Percentiles rank a stretch among this genome's conserved stretches.
Evolutionary conservation across 2,329 filamentous ascomycete genomes (phyloP).

Genomic region (Rhynchosporium agropyri): DNA sequence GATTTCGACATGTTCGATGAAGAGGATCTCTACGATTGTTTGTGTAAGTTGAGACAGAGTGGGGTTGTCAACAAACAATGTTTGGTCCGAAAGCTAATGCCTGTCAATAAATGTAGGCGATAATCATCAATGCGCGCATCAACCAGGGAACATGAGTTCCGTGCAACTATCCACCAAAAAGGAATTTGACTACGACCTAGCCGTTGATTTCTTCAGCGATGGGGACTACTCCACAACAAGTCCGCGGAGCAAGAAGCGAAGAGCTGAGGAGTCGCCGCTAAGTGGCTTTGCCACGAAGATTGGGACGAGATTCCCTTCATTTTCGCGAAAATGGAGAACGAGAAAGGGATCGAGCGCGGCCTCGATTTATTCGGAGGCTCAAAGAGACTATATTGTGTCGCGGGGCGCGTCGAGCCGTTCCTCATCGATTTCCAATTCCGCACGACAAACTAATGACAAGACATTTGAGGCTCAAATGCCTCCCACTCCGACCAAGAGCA

Average conservation of each 20-base stretch:
- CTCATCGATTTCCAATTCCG: constrained; percentile 71
- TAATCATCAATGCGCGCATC: constrained; percentile 60
- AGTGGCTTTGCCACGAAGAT: constrained; percentile 66
- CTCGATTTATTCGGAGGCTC: constrained; percentile 32
- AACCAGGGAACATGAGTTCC: constrained; percentile 44
- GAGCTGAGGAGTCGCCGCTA: constrained; percentile 61
- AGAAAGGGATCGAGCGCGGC: constrained; percentile 46
- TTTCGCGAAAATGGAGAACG: constrained; percentile 57
- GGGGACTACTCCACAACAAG: constrained; percentile 54
- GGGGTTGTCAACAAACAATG: constrained; percentile 23
- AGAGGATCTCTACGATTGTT: constrained; percentile 64
- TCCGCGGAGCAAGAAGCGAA: constrained; percentile 58
- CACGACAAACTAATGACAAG: constrained; percentile 50
- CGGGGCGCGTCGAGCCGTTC: constrained; percentile 73
- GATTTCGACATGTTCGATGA: constrained; percentile 53
- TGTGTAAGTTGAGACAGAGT: constrained; percentile 62
- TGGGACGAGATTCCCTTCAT: constrained; percentile 58
- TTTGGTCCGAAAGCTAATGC: constrained; percentile 29
- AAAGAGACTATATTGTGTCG: constrained; percentile 46
- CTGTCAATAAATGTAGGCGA: constrained; percentile 53
- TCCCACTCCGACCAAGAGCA: constrained; percentile 64
- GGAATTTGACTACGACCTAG: constrained; percentile 64
- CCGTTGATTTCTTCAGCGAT: constrained; percentile 65
- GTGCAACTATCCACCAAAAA: constrained; percentile 47
- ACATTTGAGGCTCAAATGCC: constrained; percentile 56